Conservation (phyloP, 1,139 yeast species). For the Nakaseomyces bracarensis region DNA sequence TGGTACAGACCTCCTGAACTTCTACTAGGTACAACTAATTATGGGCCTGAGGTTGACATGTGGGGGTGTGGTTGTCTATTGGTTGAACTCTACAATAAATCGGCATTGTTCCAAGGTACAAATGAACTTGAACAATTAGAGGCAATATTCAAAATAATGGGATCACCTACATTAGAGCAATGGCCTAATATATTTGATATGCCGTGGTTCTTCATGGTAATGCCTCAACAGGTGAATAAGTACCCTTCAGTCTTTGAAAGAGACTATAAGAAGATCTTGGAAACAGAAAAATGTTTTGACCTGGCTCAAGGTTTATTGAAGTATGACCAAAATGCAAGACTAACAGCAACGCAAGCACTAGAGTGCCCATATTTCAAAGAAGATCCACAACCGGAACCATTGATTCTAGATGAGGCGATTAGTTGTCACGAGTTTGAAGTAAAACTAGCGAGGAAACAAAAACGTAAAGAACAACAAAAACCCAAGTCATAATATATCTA, state of each 20-base stretch:
- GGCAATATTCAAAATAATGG: slow-evolving; percentile 74
- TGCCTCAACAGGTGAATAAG: slow-evolving; percentile 39
- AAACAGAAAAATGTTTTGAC: slow-evolving; percentile 51
- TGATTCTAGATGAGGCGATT: slow-evolving; percentile 46
- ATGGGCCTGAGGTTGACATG: slow-evolving; percentile 84
- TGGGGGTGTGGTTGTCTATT: slow-evolving; percentile 97
- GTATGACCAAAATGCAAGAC: slow-evolving; percentile 61
- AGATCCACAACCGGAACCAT: slow-evolving; percentile 55
- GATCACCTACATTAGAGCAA: slow-evolving; percentile 64
- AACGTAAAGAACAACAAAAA: slow-evolving; percentile 39
- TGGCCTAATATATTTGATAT: slow-evolving; percentile 74
- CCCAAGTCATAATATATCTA: background rate
- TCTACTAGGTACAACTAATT: slow-evolving; percentile 78
- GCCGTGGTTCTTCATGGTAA: slow-evolving; percentile 89
- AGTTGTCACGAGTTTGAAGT: slow-evolving; percentile 95
- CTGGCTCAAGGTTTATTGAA: slow-evolving; percentile 55
- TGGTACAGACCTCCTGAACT: slow-evolving; percentile 98
- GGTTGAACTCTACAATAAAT: slow-evolving; percentile 66
- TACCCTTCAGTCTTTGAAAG: slow-evolving; percentile 43
- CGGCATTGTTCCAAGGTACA: slow-evolving; percentile 76
- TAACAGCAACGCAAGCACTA: slow-evolving; percentile 55
- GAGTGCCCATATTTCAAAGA: slow-evolving; percentile 61
- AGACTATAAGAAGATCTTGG: slow-evolving; percentile 38
- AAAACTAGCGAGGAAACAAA: slow-evolving; percentile 58
- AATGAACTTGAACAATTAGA: slow-evolving; percentile 81